A percentile compares a stretch with the other conserved stretches of the same genome.
Conservation (phyloP, 768 basidiomycete species). For the Epithele typhae region DNA sequence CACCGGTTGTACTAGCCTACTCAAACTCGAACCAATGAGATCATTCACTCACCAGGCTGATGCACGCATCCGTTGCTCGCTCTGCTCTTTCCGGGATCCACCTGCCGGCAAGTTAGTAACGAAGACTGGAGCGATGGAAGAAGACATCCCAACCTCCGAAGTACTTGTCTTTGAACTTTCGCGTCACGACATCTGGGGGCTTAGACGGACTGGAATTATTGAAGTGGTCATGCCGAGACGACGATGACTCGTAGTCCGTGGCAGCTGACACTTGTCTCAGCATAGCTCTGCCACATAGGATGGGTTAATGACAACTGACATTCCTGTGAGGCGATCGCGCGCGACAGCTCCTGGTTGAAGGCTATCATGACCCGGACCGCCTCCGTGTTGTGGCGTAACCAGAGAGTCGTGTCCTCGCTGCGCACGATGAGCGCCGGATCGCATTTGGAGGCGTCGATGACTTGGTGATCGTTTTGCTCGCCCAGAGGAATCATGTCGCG, state of each 20-base stretch:
- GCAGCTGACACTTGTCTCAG: too few relatives aligned
- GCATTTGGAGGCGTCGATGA: not conserved
- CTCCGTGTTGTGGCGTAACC: constrained; percentile 3
- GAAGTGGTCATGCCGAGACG: not conserved
- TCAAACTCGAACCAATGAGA: too few relatives aligned
- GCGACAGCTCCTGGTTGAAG: constrained; percentile 4
- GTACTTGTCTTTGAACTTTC: constrained; percentile 2
- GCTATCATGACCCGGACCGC: constrained; percentile 5
- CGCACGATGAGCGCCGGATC: constrained; percentile 5
- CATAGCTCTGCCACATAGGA: not conserved
- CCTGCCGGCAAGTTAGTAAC: constrained; percentile 9
- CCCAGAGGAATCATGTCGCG: constrained; percentile 8
- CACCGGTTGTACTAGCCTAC: not conserved
- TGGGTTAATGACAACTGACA: not conserved
- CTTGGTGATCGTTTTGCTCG: not conserved
- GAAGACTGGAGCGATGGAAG: not conserved
- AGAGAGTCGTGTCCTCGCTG: constrained; percentile 1
- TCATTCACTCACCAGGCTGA: constrained; percentile 10
- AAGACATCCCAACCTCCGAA: constrained; percentile 14
- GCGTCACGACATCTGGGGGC: too few relatives aligned
- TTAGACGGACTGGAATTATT: too few relatives aligned
- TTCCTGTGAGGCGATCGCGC: constrained; percentile 6
- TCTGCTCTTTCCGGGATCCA: not conserved
- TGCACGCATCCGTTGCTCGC: constrained; percentile 10
- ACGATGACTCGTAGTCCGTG: too few relatives aligned